A percentile compares a stretch with the other conserved stretches of the same genome.
phyloP scores from a whole-genome alignment of 1,284 basidiomycete genomes.

The Pholiota adiposa region DNA sequence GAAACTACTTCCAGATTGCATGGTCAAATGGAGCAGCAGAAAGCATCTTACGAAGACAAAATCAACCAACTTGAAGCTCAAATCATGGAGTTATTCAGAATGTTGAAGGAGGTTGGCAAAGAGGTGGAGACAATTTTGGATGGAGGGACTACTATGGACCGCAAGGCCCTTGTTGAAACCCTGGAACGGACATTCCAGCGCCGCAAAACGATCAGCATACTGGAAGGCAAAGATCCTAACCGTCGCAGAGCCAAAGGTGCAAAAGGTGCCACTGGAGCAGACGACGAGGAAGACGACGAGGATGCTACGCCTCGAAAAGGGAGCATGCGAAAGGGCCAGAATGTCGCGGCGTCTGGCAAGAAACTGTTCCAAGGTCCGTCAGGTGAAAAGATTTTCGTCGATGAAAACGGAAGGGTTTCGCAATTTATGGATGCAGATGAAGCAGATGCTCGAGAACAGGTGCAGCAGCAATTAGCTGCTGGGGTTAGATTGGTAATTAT shows the following conservation, averaged over 20 bases:
- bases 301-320: constrained; percentile 59
- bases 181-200: constrained; percentile 86
- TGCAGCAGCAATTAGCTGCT: constrained; percentile 79
- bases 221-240: constrained; percentile 70
- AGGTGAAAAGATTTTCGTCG: constrained; percentile 44
- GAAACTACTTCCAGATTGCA: constrained; percentile 79
- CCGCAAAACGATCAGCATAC: constrained; percentile 82
- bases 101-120: constrained; percentile 84
- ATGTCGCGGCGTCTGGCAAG: constrained; percentile 31
- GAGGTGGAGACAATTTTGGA: constrained; percentile 79
- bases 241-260: constrained; percentile 37
- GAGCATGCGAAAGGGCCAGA: constrained; percentile 40
- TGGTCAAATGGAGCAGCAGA: constrained; percentile 82
- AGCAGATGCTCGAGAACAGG: constrained; percentile 82
- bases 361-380: constrained; percentile 37
- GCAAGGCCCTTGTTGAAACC: constrained; percentile 80
- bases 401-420: constrained; percentile 63
- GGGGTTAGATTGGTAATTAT: constrained; percentile 66
- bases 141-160: constrained; percentile 65
- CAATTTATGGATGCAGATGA: constrained; percentile 95
- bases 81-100: constrained; percentile 92
- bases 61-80: constrained; percentile 90
- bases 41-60: constrained; percentile 83
- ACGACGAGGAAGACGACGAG: constrained; percentile 50
- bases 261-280: constrained; percentile 39